phyloP scores from a whole-genome alignment of 352 stramenopile species.

The Pythium oligandrum region DNA sequence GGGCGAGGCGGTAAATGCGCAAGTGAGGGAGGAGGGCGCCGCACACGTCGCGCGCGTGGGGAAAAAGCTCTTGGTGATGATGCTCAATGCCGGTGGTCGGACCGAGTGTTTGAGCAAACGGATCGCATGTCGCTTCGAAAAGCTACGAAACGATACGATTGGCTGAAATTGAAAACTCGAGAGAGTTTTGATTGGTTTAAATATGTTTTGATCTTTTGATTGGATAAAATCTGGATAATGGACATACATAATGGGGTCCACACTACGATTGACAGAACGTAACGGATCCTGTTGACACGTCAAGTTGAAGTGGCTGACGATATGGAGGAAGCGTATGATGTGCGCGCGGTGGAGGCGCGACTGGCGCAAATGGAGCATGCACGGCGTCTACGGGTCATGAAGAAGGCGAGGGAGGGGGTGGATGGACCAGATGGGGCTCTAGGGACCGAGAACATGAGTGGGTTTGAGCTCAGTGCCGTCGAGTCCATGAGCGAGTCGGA shows the following conservation, averaged over 20 bases:
- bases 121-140: not conserved
- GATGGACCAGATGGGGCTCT: no score
- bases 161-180: slow-evolving; percentile 10
- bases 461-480: slow-evolving; percentile 34
- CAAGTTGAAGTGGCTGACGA: slow-evolving; percentile 1
- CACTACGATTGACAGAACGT: no score
- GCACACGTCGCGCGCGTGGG: slow-evolving; percentile 7
- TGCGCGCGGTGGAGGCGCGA: slow-evolving; percentile 32
- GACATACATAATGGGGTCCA: no score
- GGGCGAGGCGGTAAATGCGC: slow-evolving; percentile 2
- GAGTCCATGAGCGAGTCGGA: slow-evolving; percentile 24
- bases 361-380: slow-evolving; percentile 25
- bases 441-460: not conserved
- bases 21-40: slow-evolving; percentile 4
- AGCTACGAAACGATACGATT: slow-evolving; percentile 15
- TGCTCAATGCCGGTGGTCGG: no score
- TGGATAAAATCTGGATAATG: no score
- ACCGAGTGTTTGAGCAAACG: slow-evolving; percentile 43
- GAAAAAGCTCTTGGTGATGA: not conserved
- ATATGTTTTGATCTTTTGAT: not conserved
- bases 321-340: slow-evolving; percentile 31
- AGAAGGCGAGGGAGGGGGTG: not conserved
- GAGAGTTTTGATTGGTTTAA: not conserved
- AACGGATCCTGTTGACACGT: no score
- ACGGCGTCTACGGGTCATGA: slow-evolving; percentile 1